Evolutionary conservation across 495 filamentous ascomycete species (phyloP).

Genomic region (Penicillium egyptiacum): DNA sequence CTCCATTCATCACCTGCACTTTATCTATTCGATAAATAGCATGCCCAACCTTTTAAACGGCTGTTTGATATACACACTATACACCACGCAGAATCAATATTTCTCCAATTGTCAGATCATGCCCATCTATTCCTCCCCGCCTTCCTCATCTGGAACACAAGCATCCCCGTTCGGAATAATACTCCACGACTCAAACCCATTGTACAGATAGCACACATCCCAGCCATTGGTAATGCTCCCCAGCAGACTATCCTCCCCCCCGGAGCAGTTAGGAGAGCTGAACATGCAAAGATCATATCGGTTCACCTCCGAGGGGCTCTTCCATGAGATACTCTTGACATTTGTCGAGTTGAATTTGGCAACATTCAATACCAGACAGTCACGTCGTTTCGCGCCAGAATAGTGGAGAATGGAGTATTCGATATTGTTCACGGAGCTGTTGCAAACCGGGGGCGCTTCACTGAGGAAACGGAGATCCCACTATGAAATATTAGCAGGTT

Average conservation of each 20-base stretch:
- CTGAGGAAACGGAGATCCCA: conserved; percentile 36
- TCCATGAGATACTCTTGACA: conserved; percentile 36
- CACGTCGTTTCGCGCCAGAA: conserved; percentile 12
- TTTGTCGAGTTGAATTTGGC: conserved; percentile 12
- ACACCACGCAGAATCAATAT: background rate
- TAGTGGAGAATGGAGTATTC: conserved; percentile 22
- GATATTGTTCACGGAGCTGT: conserved; percentile 24
- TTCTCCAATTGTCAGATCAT: background rate
- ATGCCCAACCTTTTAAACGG: background rate
- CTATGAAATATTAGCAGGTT: conserved; percentile 15
- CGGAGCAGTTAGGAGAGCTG: conserved; percentile 17
- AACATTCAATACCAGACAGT: conserved; percentile 14
- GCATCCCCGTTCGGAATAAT: conserved; percentile 24
- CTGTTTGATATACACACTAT: background rate
- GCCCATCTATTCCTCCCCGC: background rate
- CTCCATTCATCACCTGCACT: background rate
- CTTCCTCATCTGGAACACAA: conserved; percentile 15
- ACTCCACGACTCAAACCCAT: conserved; percentile 26
- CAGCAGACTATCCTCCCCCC: conserved; percentile 4
- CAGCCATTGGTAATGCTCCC: conserved; percentile 28
- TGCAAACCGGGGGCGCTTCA: conserved; percentile 23
- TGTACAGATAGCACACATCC: conserved; percentile 34
- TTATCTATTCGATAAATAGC: background rate
- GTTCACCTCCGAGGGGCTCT: conserved; percentile 21
- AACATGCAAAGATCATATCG: conserved; percentile 32